Conservation (phyloP, 2,329 filamentous ascomycete genomes). For the Truncatella angustata region DNA sequence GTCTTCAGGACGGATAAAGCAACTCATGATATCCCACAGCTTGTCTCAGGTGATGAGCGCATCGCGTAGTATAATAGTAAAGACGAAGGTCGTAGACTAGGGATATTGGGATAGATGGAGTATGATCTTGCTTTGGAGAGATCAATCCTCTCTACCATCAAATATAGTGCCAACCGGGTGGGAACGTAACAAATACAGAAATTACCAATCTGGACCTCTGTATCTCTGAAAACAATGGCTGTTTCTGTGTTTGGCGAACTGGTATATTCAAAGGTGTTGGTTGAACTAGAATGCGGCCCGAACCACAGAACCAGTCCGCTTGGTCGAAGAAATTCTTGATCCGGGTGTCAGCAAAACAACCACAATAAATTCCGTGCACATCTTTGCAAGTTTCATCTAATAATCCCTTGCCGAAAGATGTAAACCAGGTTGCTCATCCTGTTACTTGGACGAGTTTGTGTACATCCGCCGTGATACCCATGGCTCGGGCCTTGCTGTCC, state of each 20-base stretch:
- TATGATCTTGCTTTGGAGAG: not conserved
- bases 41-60: conserved; percentile 34
- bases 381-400: conserved; percentile 46
- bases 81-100: not conserved
- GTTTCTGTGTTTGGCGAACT: conserved; percentile 32
- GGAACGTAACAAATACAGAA: not conserved
- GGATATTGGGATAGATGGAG: not conserved
- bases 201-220: not conserved
- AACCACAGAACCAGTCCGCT: conserved; percentile 45
- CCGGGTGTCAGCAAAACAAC: conserved; percentile 34
- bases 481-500: conserved; percentile 45
- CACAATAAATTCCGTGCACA: conserved; percentile 48
- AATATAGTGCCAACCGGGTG: not conserved
- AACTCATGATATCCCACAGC: conserved; percentile 44
- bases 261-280: conserved; percentile 41
- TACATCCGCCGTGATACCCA: conserved; percentile 39
- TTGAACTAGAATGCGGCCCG: conserved; percentile 44
- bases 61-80: not conserved
- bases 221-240: conserved; percentile 14
- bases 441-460: conserved; percentile 41
- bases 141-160: not conserved
- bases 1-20: conserved; percentile 49
- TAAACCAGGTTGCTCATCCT: conserved; percentile 45
- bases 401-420: conserved; percentile 48
- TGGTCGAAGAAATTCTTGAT: conserved; percentile 35